Base-by-base conservation (phyloP, 352 stramenopile genomes). In the Globisporangium recalcitrans region DNA sequence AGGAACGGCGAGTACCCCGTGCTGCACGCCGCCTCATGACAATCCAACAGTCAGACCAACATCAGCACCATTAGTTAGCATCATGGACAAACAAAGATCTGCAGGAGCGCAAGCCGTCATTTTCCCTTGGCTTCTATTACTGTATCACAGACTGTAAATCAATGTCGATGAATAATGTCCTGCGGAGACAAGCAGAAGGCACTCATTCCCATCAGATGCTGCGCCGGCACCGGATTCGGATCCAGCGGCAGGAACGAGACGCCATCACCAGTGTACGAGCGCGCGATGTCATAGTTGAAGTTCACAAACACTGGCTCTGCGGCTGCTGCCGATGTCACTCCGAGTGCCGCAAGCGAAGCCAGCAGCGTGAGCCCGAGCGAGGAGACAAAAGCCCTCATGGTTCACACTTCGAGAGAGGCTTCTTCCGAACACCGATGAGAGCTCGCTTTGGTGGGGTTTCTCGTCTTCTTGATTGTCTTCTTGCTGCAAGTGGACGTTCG, bases 1-100 rank as follows among this genome's bases (percentile, higher is more conserved):
- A 97, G 69, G 60, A 97, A 92, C 49, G 88, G 90, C 48, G 86
- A 95, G 65, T 97, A 97, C 11, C 85, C 88, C 26, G 85, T 77
- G 70, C 85, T 85, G 69, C 89, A 90, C 58, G 85, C 82, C 55
- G 90, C 80, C 63, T 95, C 81, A 67, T 86, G 80, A 38, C 68
- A n/a, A 31, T 54, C 8, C 40, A 7, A 49, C 56, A 40, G 14
- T 48, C 13, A 22, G 31, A 55, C 26, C 24, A 49, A n/a, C 16
- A 49, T 32, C 52, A 60, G 27, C 26, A 51, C 22, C 47, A 14
- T 53, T 27, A 36, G 24, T 29, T 24, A 40, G 31, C 8, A 19
- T 14, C n/a, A n/a, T n/a, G n/a, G 29, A 8, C 31, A 34, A 34
- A 8, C 11, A 40, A 2, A 40, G 11, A 40, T 40, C 34, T 3